Conservation (phyloP, 2,329 filamentous ascomycete species). For the Xylariales sp. region DNA sequence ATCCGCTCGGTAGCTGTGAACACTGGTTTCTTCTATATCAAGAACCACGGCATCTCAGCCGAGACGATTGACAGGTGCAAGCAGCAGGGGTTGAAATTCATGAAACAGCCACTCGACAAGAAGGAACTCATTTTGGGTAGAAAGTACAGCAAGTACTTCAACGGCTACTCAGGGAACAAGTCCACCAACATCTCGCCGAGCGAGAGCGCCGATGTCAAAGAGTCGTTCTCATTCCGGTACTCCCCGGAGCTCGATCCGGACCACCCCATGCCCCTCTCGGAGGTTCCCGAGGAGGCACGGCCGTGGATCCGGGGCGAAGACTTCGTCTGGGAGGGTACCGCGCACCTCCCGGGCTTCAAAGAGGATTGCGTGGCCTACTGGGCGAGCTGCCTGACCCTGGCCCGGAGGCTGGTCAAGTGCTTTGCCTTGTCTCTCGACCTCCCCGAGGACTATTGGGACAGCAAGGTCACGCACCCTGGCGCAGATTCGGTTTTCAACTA, state of each 20-base stretch:
- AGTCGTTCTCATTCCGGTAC: conserved; percentile 49
- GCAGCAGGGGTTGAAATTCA: conserved; percentile 35
- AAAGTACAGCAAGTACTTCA: conserved; percentile 36
- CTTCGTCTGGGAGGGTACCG: conserved; percentile 48
- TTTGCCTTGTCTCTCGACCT: conserved; percentile 53
- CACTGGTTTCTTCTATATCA: conserved; percentile 53
- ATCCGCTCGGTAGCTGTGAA: conserved; percentile 42
- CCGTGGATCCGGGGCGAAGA: conserved; percentile 40
- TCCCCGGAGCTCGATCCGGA: conserved; percentile 47
- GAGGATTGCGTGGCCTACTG: conserved; percentile 42
- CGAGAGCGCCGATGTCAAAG: conserved; percentile 45
- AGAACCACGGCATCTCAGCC: conserved; percentile 41
- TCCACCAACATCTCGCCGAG: conserved; percentile 43
- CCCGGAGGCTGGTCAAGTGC: conserved; percentile 43
- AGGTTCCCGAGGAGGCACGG: conserved; percentile 38
- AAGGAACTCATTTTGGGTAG: conserved; percentile 34
- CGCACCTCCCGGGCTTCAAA: conserved; percentile 44
- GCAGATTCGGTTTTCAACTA: conserved; percentile 36
- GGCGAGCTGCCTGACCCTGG: conserved; percentile 41
- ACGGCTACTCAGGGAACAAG: conserved; percentile 40
- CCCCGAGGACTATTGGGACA: conserved; percentile 51
- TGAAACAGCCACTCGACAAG: conserved; percentile 36
- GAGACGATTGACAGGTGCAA: conserved; percentile 27
- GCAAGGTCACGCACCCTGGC: conserved; percentile 47
- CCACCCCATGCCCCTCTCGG: conserved; percentile 29